A percentile compares a stretch with the other conserved stretches of the same genome.
Evolutionary conservation across 495 filamentous ascomycete species (phyloP).

Genomic region (Annulohypoxylon moriforme): DNA sequence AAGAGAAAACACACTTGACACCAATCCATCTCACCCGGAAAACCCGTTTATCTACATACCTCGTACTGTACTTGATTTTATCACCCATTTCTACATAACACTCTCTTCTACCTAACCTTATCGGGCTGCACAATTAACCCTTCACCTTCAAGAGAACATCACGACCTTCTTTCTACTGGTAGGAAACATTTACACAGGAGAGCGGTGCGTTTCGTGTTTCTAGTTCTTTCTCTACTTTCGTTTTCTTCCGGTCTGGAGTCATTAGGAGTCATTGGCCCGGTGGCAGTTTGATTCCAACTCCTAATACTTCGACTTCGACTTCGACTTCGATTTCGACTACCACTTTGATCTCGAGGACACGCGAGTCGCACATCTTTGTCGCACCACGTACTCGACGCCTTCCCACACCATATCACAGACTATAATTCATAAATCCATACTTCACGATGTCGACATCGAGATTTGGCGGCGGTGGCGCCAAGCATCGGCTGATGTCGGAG

Average conservation of each 20-base stretch:
- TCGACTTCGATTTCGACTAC: conserved; percentile 11
- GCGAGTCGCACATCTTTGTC: conserved; percentile 19
- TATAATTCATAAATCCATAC: background rate
- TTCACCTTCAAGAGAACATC: conserved; percentile 6
- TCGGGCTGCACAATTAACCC: conserved; percentile 27
- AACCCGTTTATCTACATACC: conserved; percentile 12
- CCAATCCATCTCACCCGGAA: conserved; percentile 20
- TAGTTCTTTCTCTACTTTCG: conserved; percentile 18
- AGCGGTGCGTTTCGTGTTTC: conserved; percentile 7
- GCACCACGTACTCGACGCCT: conserved; percentile 15
- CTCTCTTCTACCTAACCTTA: conserved; percentile 29
- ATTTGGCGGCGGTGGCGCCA: conserved; percentile 63
- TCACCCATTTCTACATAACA: background rate
- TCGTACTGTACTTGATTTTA: background rate
- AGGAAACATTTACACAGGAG: conserved; percentile 1
- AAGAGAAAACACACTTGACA: too few relatives aligned
- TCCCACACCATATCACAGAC: background rate
- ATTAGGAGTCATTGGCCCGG: conserved; percentile 22
- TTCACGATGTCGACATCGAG: conserved; percentile 44
- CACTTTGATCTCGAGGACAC: conserved; percentile 12
- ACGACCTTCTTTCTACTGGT: background rate
- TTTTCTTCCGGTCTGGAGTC: conserved; percentile 9
- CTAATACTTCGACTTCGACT: conserved; percentile 11
- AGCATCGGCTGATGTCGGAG: conserved; percentile 89
- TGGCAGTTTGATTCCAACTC: conserved; percentile 30